phyloP scores from a whole-genome alignment of 1,284 basidiomycete genomes.

The Pseudozyma sp. region DNA sequence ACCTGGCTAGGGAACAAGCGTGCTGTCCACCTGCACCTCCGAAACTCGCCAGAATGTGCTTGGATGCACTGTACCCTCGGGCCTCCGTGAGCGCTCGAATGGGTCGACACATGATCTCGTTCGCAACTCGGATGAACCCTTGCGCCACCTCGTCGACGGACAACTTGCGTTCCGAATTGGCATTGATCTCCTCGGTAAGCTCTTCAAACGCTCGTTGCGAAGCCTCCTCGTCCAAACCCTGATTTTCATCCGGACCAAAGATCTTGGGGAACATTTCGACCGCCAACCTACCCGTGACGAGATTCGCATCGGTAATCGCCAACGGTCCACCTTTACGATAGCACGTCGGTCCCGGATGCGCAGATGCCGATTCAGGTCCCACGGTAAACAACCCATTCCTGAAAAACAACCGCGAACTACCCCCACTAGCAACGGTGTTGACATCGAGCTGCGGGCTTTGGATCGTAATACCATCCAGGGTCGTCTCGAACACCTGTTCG shows the following conservation, averaged over 20 bases:
- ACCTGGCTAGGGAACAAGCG: conserved; percentile 85
- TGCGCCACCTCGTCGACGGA: conserved; percentile 87
- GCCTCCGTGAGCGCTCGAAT: conserved; percentile 92
- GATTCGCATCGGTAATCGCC: conserved; percentile 67
- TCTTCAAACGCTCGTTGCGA: conserved; percentile 76
- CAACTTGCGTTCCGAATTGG: conserved; percentile 70
- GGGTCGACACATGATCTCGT: conserved; percentile 81
- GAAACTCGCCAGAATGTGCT: conserved; percentile 90
- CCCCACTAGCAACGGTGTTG: conserved; percentile 67
- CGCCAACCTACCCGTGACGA: conserved; percentile 64
- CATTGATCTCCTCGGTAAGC: conserved; percentile 78
- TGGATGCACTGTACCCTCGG: conserved; percentile 83
- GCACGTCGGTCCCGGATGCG: conserved; percentile 66
- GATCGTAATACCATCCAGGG: conserved; percentile 88
- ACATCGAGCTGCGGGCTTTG: conserved; percentile 79
- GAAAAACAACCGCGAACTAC: conserved; percentile 64
- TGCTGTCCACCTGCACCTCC: conserved; percentile 93
- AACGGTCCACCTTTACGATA: conserved; percentile 67
- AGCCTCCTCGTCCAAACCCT: conserved; percentile 77
- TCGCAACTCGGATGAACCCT: conserved; percentile 72
- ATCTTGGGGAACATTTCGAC: conserved; percentile 79
- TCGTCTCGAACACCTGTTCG: conserved; percentile 89
- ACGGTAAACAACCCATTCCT: conserved; percentile 66
- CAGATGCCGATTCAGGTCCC: conserved; percentile 65
- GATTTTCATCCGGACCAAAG: conserved; percentile 85